phyloP scores from a whole-genome alignment of 257 asterid genomes.

The Cynanchum wilfordii region DNA sequence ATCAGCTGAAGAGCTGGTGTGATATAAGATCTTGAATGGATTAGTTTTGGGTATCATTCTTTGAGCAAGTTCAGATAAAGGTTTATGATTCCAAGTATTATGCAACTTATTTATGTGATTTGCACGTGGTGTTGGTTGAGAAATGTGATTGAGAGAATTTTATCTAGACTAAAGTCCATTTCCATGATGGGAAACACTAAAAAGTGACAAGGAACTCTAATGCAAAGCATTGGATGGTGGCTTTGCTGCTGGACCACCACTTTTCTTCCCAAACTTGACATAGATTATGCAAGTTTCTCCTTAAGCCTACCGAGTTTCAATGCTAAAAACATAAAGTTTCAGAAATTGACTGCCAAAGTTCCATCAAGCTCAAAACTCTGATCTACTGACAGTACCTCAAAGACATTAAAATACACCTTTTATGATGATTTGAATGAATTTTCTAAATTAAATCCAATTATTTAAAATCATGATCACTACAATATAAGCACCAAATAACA shows the following conservation, averaged over 20 bases:
- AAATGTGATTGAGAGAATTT: background rate
- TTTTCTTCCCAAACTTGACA: background rate
- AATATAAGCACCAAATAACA: background rate
- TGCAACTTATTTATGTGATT: background rate
- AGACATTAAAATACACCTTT: background rate
- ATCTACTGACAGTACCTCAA: background rate
- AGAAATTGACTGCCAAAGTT: background rate
- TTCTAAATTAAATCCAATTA: background rate
- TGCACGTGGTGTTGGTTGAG: background rate
- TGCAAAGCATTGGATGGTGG: background rate
- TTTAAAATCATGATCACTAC: background rate
- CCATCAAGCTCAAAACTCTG: background rate
- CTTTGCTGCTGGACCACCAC: background rate
- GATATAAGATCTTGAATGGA: background rate
- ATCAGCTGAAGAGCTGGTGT: background rate
- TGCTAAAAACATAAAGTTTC: background rate
- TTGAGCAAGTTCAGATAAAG: background rate
- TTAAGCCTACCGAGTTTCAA: background rate
- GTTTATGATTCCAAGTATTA: no score
- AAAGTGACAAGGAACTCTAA: background rate
- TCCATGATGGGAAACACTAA: background rate
- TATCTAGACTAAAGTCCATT: background rate
- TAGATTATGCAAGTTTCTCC: background rate
- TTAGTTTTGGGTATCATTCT: background rate
- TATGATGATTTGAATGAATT: background rate